Base-by-base conservation (phyloP, 176 grass and related monocot genomes). In the Avena sativa region DNA sequence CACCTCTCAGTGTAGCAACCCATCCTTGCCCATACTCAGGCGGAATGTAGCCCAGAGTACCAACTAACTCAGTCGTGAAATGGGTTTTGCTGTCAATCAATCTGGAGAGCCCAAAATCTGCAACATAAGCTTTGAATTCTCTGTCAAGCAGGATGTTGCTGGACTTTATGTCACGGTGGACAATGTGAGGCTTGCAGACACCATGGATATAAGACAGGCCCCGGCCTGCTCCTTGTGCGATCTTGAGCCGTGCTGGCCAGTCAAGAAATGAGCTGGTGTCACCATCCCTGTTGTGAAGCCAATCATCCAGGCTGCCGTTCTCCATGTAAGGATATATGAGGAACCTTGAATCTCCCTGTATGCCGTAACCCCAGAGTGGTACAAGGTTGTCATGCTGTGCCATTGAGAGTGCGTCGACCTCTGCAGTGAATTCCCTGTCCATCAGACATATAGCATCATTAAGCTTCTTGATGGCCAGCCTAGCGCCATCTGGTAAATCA, bases 141-240 rank as follows among this genome's bases (percentile, higher is more conserved):
- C 88, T 63, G 58, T 95, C 92, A 10, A 97, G 80, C 30, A 94
- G 75, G 73, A 94, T 91, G 68, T 97, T 97, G 75, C 92, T 95
- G 43, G 87, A 97, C 86, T 97, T 97, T 49, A 97, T 97, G 84
- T 97, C 95, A 62, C 92, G 89, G 69, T 97, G 95, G 13, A 97
- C 72, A 74, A 97, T 97, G 7, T 84, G 88, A 40, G 92, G 92
- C 61, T 89, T 92, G 64, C 95, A 93, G 20, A 85, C 84, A 72
- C 88, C 67, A 91, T 97, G 95, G 64, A 95, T 89, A 58, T 95
- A 91, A 11, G 75, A 89, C 19, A 97, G 81, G n/a, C 90, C 92
- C 53, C 11, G 76, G 56, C 80, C 83, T 77, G 91, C 64, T 16
- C 92, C 95, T 84, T 89, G 90, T 48, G 92, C 92, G 1, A 97